A percentile compares a stretch with the other conserved stretches of the same genome.
phyloP scores from a whole-genome alignment of 345 rosid genomes.

The Ricinus communis region DNA sequence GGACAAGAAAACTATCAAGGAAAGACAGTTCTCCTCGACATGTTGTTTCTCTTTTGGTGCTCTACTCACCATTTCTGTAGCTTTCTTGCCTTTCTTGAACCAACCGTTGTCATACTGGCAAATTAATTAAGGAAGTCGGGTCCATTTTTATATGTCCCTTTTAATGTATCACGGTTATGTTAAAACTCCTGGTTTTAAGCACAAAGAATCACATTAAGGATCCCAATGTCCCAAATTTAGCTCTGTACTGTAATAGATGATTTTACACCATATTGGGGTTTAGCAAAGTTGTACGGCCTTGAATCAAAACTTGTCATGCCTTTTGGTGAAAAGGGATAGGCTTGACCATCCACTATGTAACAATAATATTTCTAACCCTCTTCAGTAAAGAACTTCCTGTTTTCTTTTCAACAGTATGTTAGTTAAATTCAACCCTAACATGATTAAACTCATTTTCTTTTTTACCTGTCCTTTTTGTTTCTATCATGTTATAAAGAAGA shows the following conservation, averaged over 20 bases:
- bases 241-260: no score
- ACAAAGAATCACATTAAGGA: background rate
- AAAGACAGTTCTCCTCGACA: background rate
- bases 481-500: no score
- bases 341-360: background rate
- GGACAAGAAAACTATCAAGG: background rate
- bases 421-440: background rate
- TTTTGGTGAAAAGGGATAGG: background rate
- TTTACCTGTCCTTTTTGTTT: no score
- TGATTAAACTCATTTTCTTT: no score
- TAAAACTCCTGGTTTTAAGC: background rate
- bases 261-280: no score
- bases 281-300: background rate
- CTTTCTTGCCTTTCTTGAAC: background rate
- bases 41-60: conserved; percentile 16
- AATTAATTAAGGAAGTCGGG: background rate
- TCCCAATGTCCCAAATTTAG: no score
- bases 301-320: background rate
- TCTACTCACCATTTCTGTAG: background rate
- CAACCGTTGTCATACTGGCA: background rate
- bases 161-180: background rate
- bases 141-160: background rate
- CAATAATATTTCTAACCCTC: background rate
- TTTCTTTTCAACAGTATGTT: background rate
- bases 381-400: no score